Evolutionary conservation across 208 protist genomes (phyloP), one percentile per base, ranked within the genome.

Genomic region (Acanthamoeba culbertsoni): DNA sequence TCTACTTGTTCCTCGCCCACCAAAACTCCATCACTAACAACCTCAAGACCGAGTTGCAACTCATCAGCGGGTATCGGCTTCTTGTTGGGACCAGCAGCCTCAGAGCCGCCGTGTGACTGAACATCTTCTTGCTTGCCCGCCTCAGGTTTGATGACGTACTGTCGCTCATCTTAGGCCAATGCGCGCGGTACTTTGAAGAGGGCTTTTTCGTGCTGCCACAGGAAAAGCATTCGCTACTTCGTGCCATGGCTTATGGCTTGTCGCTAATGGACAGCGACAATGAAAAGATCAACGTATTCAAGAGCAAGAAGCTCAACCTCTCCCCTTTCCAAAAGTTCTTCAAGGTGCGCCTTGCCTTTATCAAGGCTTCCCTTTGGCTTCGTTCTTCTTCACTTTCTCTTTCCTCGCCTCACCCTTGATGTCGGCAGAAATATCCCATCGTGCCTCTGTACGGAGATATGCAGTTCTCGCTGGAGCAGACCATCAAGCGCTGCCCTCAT

Each of bases 381-480:
- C 23, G 51, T 23, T 59, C 51, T n/a, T 59, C 51, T n/a, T n/a
- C 23, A 14, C 14, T 23, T 59, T 59, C 23, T 14, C 51, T 12
- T 40, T 93, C 43, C 57, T 57, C 33, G 12, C 37, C 18, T 23
- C n/a, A n/a, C n/a, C n/a, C n/a, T n/a, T n/a, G n/a, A n/a, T n/a
- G n/a, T n/a, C n/a, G n/a, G 33, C 63, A 92, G 88, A 71, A 86
- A 53, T 93, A 95, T 62, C 96, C 96, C 4, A 75, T 96, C 23
- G 94, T 98, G 16, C 95, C 95, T 68, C 75, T 98, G 23, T 97
- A 97, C 73, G 97, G 96, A 65, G 97, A 98, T 90, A 97, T 98
- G 96, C 90, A 95, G 40, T 92, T 97, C 16, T 86, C 88, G 8
- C 37, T 97, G n/a, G 79, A 94, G 45, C 82, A 92, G 20, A 62